phyloP scores from a whole-genome alignment of 306 rosid species.

The Corylus avellana region DNA sequence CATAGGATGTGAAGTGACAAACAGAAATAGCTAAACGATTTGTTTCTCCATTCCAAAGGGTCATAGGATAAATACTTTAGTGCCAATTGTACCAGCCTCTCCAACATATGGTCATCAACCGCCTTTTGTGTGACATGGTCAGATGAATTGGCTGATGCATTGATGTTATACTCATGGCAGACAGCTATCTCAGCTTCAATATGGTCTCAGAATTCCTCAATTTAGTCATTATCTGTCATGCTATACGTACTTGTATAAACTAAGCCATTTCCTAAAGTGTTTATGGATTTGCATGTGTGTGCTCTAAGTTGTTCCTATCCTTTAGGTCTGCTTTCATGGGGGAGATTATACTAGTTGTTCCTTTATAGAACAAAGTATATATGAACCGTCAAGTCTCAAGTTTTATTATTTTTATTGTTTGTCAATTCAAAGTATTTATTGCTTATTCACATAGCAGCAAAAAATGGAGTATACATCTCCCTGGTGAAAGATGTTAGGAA shows the following conservation, averaged over 20 bases:
- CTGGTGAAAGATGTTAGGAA: constrained; percentile 77
- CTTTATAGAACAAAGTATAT: constrained; percentile 9
- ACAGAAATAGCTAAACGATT: constrained; percentile 1
- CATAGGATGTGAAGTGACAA: constrained; percentile 26
- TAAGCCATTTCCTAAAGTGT: constrained; percentile 7
- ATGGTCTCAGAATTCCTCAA: background rate
- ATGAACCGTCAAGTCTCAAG: background rate
- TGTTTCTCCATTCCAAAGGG: constrained; percentile 11
- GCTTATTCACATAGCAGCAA: constrained; percentile 52
- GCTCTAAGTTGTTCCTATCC: constrained; percentile 7
- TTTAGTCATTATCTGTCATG: background rate
- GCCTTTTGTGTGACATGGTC: background rate
- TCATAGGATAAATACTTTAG: constrained; percentile 12
- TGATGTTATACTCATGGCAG: background rate
- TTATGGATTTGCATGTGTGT: constrained; percentile 21
- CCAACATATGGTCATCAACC: background rate
- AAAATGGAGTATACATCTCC: constrained; percentile 79
- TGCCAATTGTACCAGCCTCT: constrained; percentile 7
- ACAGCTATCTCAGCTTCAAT: constrained; percentile 2
- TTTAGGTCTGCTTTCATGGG: constrained; percentile 4
- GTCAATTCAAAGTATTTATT: constrained; percentile 27
- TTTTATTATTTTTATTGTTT: constrained; percentile 7
- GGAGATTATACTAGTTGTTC: background rate
- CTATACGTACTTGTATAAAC: background rate
- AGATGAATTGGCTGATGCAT: background rate